Evolutionary conservation across 78 protist species (phyloP).

Genomic region (Emiliania huxleyi): DNA sequence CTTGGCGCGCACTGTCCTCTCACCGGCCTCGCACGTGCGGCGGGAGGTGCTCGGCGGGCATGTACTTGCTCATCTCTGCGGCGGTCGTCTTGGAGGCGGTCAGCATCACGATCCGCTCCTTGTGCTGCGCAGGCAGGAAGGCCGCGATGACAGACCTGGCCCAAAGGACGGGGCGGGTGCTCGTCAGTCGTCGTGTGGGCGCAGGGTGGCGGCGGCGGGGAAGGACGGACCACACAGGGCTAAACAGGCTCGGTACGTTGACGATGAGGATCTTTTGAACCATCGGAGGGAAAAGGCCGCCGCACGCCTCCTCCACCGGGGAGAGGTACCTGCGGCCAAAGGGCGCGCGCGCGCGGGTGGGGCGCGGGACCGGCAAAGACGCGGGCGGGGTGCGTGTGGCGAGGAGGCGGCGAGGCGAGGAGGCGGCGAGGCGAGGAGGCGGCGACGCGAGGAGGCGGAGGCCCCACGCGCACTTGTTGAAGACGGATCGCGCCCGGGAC

Average conservation of each 20-base stretch:
- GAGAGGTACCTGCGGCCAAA: neutral
- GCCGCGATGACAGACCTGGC: neutral
- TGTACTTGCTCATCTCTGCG: neutral
- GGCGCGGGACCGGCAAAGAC: too few relatives aligned
- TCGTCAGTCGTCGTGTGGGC: too few relatives aligned
- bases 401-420: neutral
- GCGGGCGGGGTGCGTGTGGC: too few relatives aligned
- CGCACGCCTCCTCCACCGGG: neutral
- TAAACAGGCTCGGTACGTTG: neutral
- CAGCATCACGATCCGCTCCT: conserved; percentile 21
- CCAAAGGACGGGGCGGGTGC: too few relatives aligned
- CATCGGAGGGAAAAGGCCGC: neutral
- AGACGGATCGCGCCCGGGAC: neutral
- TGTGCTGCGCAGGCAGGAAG: neutral
- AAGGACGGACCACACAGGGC: neutral
- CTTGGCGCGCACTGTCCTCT: too few relatives aligned
- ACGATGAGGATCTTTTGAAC: conserved; percentile 18
- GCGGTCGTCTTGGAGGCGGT: neutral
- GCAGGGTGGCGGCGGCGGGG: too few relatives aligned
- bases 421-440: neutral
- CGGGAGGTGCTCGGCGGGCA: neutral
- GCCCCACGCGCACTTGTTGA: neutral
- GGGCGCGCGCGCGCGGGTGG: neutral
- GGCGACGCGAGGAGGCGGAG: neutral
- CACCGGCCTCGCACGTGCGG: conserved; percentile 12